phyloP scores from a whole-genome alignment of 2,329 filamentous ascomycete genomes.

The Hypoxylon sp. region DNA sequence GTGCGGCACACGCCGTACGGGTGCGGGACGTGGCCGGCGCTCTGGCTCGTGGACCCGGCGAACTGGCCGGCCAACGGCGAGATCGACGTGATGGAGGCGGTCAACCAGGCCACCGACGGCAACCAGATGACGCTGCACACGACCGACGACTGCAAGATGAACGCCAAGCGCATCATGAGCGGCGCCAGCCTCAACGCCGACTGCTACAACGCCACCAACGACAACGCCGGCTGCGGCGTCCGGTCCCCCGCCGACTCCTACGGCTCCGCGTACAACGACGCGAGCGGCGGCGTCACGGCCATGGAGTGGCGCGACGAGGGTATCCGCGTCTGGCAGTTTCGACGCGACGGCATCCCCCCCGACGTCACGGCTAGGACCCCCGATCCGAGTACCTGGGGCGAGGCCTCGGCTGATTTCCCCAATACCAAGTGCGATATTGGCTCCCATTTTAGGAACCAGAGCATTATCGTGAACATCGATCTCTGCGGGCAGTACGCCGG shows the following conservation, averaged over 20 bases:
- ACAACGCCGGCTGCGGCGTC: slow-evolving; percentile 73
- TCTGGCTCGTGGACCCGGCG: slow-evolving; percentile 74
- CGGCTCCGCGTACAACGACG: slow-evolving; percentile 67
- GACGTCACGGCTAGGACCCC: slow-evolving; percentile 69
- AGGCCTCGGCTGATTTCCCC: slow-evolving; percentile 75
- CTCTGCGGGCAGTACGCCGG: slow-evolving; percentile 72
- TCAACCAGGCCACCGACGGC: slow-evolving; percentile 68
- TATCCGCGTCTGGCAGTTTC: slow-evolving; percentile 75
- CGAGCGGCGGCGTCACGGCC: slow-evolving; percentile 72
- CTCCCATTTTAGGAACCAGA: slow-evolving; percentile 74
- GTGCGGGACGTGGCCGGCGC: slow-evolving; percentile 75
- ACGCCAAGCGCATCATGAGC: slow-evolving; percentile 68
- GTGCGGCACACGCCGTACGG: slow-evolving; percentile 74
- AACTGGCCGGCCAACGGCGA: slow-evolving; percentile 77
- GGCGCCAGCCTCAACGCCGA: slow-evolving; percentile 61
- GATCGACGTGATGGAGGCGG: slow-evolving; percentile 74
- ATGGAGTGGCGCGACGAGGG: slow-evolving; percentile 73
- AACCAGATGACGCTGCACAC: slow-evolving; percentile 75
- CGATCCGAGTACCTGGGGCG: slow-evolving; percentile 74
- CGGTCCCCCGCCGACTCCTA: slow-evolving; percentile 61
- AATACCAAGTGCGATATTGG: slow-evolving; percentile 72
- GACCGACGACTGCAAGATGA: slow-evolving; percentile 65
- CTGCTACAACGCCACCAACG: slow-evolving; percentile 67
- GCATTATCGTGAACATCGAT: slow-evolving; percentile 77
- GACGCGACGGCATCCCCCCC: slow-evolving; percentile 59